Evolutionary conservation across 768 basidiomycete genomes (phyloP).

Genomic region (Leucogyrophana mollusca): DNA sequence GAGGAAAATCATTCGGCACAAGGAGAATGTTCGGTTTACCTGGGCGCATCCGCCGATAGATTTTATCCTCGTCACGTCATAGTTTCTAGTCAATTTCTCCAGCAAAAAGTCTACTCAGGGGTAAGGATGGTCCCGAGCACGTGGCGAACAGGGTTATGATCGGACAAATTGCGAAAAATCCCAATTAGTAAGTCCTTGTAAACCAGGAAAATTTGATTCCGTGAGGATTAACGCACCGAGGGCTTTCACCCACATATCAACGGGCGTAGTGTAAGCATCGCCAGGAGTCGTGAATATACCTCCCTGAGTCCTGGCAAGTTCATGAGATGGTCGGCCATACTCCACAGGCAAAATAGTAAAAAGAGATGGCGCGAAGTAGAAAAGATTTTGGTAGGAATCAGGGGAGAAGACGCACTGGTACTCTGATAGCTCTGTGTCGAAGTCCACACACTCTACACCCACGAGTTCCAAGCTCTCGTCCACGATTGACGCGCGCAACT

Average conservation of each 20-base stretch:
- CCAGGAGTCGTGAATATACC: conserved; percentile 86
- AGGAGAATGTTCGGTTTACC: conserved; percentile 36
- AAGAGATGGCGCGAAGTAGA: conserved; percentile 12
- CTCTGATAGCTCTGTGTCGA: conserved; percentile 76
- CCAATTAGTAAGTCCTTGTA: conserved; percentile 35
- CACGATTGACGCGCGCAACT: conserved; percentile 78
- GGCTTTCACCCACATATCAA: conserved; percentile 90
- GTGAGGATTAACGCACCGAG: conserved; percentile 59
- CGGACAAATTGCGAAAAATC: conserved; percentile 28
- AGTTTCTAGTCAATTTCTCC: conserved; percentile 68
- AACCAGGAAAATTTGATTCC: conserved; percentile 62
- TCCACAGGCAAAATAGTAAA: conserved; percentile 5
- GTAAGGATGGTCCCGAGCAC: conserved; percentile 11
- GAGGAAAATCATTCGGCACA: background rate
- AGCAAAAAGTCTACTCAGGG: conserved; percentile 63
- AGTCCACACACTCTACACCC: conserved; percentile 80
- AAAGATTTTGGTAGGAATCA: conserved; percentile 1
- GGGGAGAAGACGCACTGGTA: conserved; percentile 62
- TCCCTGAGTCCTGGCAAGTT: conserved; percentile 71
- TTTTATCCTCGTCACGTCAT: conserved; percentile 70
- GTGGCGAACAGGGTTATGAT: conserved; percentile 31
- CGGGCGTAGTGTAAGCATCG: conserved; percentile 83
- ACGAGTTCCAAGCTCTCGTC: conserved; percentile 82
- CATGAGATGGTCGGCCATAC: conserved; percentile 20
- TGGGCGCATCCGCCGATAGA: conserved; percentile 79